phyloP scores from a whole-genome alignment of 163 green algal genomes.

The Scenedesmus sp. region DNA sequence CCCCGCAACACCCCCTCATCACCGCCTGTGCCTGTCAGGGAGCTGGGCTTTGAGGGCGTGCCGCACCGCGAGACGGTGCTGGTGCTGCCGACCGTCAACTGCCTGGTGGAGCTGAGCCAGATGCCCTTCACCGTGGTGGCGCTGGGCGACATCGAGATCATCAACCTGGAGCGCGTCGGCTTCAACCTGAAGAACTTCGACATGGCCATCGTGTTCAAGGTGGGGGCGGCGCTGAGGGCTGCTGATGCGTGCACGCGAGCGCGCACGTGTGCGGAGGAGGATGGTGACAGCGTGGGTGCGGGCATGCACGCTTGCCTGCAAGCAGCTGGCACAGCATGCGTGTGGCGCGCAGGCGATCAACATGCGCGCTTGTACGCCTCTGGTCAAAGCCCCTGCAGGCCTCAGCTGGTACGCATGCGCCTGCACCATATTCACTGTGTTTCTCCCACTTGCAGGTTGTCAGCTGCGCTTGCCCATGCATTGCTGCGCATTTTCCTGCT shows the following conservation, averaged over 20 bases:
- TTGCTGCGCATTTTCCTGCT: too few species aligned
- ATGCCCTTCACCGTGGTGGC: slow-evolving; percentile 93
- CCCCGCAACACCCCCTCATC: slow-evolving; percentile 88
- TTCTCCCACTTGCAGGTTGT: too few species aligned
- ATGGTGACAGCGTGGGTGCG: not conserved
- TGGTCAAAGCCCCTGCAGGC: not conserved
- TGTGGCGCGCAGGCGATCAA: not conserved
- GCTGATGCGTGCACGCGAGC: too few species aligned
- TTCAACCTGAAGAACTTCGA: slow-evolving; percentile 99
- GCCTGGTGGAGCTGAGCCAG: slow-evolving; percentile 96
- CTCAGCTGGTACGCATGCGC: not conserved
- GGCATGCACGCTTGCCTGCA: too few species aligned
- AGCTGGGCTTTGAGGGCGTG: slow-evolving; percentile 97
- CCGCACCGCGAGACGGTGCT: slow-evolving; percentile 86
- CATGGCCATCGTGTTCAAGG: slow-evolving; percentile 99
- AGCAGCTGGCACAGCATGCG: too few species aligned
- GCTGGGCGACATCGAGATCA: slow-evolving; percentile 87
- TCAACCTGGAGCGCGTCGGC: slow-evolving; percentile 98
- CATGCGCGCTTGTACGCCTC: not conserved
- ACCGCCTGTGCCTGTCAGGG: slow-evolving; percentile 72
- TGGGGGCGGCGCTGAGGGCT: slow-evolving; percentile 1
- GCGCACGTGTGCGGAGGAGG: too few species aligned
- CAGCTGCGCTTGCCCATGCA: too few species aligned
- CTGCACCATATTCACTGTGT: slow-evolving; percentile 94
- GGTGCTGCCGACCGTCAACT: slow-evolving; percentile 98